These are phyloP conservation scores for Cercospora berteroae DNA, from an alignment of 2,329 filamentous ascomycete genomes.

Conservation along the genomic window DNA sequence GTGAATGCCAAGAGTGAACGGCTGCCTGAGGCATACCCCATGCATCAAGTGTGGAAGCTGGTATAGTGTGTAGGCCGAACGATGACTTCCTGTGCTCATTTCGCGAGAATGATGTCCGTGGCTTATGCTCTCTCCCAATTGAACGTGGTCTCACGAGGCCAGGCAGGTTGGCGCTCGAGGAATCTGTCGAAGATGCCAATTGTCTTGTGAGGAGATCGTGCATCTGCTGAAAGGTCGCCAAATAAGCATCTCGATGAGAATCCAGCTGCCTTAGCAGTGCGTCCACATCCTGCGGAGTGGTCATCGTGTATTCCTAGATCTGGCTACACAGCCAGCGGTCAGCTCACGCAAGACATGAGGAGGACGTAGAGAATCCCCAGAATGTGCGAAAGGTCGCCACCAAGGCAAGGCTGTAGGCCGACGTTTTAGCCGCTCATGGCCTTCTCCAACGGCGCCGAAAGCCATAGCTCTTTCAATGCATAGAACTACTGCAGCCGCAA, in stretches of 20 bases:
- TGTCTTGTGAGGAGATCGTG: conserved; percentile 24
- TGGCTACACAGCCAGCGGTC: neutral
- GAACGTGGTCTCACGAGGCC: neutral
- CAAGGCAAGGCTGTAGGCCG: neutral
- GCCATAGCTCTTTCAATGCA: conserved; percentile 8
- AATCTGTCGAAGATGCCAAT: conserved; percentile 4
- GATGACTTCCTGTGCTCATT: conserved; percentile 18
- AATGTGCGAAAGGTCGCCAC: conserved; percentile 1
- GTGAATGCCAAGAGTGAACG: no score
- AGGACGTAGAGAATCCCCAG: neutral
- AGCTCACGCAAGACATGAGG: neutral
- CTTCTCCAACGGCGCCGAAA: neutral
- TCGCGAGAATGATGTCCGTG: conserved; percentile 11
- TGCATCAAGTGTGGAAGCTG: conserved; percentile 25
- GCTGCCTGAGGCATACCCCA: no score
- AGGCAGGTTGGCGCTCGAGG: neutral
- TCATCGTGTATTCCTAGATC: neutral
- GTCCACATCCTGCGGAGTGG: neutral
- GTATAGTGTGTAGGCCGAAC: conserved; percentile 14
- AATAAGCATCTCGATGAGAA: conserved; percentile 25
- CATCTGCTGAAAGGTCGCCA: conserved; percentile 22
- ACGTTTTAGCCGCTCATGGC: neutral
- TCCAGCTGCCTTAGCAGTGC: conserved; percentile 25
- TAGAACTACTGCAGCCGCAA: conserved; percentile 4
- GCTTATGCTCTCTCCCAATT: conserved; percentile 8